A percentile compares a stretch with the other conserved stretches of the same genome.
phyloP scores from a whole-genome alignment of 345 rosid genomes.

The Laguncularia racemosa region DNA sequence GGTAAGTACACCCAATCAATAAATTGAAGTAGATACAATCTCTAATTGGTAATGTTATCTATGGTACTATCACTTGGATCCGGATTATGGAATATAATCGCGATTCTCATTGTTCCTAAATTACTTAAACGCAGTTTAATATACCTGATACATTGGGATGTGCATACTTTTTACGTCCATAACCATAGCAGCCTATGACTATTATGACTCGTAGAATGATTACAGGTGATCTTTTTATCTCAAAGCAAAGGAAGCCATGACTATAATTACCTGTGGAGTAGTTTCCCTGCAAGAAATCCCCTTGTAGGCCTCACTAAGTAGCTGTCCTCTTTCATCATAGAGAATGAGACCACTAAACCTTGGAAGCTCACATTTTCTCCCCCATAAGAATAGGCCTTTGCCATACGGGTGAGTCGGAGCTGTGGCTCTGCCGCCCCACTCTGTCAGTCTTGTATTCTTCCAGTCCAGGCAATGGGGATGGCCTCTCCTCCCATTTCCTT shows the following conservation, averaged over 20 bases:
- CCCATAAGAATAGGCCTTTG: constrained; percentile 85
- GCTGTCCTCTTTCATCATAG: constrained; percentile 56
- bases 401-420: constrained; percentile 64
- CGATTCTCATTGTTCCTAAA: too few relatives aligned
- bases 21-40: too few relatives aligned
- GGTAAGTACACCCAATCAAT: too few relatives aligned
- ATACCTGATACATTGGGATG: too few relatives aligned
- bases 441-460: constrained; percentile 13
- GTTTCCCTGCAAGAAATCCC: constrained; percentile 11
- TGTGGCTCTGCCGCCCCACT: constrained; percentile 40
- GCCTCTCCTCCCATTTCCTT: constrained; percentile 40
- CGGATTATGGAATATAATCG: too few relatives aligned
- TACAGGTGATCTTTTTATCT: too few relatives aligned
- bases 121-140: too few relatives aligned
- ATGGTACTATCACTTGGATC: too few relatives aligned
- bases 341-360: constrained; percentile 72
- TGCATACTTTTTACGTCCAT: too few relatives aligned
- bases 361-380: constrained; percentile 74
- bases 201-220: too few relatives aligned
- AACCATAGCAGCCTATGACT: too few relatives aligned
- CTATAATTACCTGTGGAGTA: constrained; percentile 6
- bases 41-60: too few relatives aligned
- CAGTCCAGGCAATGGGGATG: constrained; percentile 18
- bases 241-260: background rate
- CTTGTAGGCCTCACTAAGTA: constrained; percentile 28